Evolutionary conservation across 306 rosid genomes (phyloP), one percentile per base, ranked within the genome.

Genomic region (Pterocarpus macrocarpus): DNA sequence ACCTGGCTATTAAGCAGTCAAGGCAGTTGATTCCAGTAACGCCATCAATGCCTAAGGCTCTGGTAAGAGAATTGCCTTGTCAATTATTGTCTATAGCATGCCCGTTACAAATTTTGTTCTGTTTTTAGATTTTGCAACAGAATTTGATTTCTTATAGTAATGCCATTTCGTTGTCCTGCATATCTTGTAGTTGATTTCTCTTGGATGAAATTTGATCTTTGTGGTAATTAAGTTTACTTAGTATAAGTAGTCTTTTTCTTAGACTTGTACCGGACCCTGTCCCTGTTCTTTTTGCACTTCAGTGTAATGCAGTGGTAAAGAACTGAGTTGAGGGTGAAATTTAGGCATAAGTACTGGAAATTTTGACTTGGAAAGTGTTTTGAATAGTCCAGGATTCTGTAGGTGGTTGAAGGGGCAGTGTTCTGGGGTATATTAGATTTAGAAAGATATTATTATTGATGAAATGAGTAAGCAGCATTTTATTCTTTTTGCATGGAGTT

Each of bases 21-120:
- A 90, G 94, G 89, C 98, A 94, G 68, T 78, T 94, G 82, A 91
- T 95, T 85, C 97, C 99, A 41, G 97, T 95, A 82, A 95, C 95
- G 63, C 97, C 97, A 55, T 86, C 95, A n/a, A 84, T 88, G 94
- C 91, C 95, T 55, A 93, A 95, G 86, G 83, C 94, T 86, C 85
- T 66, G 82, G 98, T 95, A 58, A 80, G 85, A 58, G 22, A 64
- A 44, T 73, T 81, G 12, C 11, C 13, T 71, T 53, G 34, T 68
- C 56, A 62, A 62, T 74, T 68, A 81, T 33, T 59, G 16, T 55
- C 78, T 52, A 69, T 53, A 55, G 73, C 63, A 66, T 76, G 38
- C 67, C 5, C 38, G 7, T 73, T 62, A 43, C 49, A 38, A 64
- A 13, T 55, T 61, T 11, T 52, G n/a, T 64, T 58, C n/a, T 77